Evolutionary conservation across 169 alveolate genomes (phyloP).

Genomic region (Plasmodium vinckei): DNA sequence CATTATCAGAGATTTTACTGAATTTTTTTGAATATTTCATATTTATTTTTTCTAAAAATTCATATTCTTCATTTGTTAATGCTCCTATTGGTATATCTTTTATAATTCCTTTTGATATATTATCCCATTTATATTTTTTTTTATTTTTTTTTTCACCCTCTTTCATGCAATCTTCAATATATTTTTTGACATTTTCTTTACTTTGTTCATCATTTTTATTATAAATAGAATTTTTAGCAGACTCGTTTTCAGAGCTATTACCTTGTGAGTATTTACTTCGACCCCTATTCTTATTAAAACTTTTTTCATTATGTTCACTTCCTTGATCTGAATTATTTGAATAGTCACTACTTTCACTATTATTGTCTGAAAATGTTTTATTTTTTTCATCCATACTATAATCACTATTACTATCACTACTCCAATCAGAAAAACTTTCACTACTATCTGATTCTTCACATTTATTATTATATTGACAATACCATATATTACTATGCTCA

Average conservation of each 20-base stretch:
- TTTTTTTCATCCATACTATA: background rate
- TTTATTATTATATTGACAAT: background rate
- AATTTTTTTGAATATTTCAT: background rate
- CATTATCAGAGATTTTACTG: too few relatives aligned
- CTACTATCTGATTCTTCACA: slow-evolving; percentile 3
- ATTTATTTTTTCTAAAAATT: background rate
- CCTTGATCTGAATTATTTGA: background rate
- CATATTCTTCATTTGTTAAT: background rate
- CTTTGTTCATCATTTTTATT: background rate
- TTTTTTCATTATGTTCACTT: background rate
- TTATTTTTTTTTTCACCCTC: background rate
- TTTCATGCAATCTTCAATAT: background rate
- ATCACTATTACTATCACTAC: background rate
- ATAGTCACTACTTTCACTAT: background rate
- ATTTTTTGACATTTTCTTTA: background rate
- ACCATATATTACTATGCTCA: background rate
- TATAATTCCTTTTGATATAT: background rate
- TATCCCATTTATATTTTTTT: background rate
- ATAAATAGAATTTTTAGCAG: too few relatives aligned
- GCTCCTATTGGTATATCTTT: background rate
- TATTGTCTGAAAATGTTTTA: background rate
- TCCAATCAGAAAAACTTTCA: background rate
- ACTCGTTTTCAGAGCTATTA: too few relatives aligned
- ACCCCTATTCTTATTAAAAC: background rate
- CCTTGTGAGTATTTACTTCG: too few relatives aligned